phyloP scores from a whole-genome alignment of 2,329 filamentous ascomycete species.

The Botrytis sinoallii region DNA sequence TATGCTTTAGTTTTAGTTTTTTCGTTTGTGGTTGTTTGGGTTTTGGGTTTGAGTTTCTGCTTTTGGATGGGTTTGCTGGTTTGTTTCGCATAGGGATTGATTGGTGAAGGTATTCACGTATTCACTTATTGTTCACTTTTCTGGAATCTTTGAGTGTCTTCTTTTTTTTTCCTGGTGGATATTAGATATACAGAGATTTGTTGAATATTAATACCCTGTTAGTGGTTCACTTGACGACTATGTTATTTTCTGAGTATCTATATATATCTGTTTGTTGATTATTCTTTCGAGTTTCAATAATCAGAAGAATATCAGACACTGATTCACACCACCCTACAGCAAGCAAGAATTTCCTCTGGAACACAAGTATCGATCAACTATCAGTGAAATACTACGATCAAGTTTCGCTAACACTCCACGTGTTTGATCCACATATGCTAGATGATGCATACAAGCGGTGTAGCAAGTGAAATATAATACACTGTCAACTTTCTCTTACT shows the following conservation, averaged over 20 bases:
- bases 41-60: too few species aligned
- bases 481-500: too few species aligned
- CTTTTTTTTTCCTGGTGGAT: neutral
- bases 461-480: neutral
- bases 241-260: neutral
- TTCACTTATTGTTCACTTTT: neutral
- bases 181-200: neutral
- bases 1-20: neutral
- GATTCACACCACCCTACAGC: neutral
- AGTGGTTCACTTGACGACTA: neutral
- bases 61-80: neutral
- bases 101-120: constrained; percentile 11
- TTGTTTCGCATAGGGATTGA: neutral
- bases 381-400: neutral
- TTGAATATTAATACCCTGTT: neutral
- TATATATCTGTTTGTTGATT: neutral
- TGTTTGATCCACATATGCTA: neutral
- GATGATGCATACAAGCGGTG: neutral
- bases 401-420: neutral
- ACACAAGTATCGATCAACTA: neutral
- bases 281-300: neutral
- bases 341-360: neutral
- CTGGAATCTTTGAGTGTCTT: rapidly evolving
- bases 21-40: neutral
- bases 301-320: neutral